Conservation (phyloP, 495 filamentous ascomycete species). For the Penicillium goetzii region DNA sequence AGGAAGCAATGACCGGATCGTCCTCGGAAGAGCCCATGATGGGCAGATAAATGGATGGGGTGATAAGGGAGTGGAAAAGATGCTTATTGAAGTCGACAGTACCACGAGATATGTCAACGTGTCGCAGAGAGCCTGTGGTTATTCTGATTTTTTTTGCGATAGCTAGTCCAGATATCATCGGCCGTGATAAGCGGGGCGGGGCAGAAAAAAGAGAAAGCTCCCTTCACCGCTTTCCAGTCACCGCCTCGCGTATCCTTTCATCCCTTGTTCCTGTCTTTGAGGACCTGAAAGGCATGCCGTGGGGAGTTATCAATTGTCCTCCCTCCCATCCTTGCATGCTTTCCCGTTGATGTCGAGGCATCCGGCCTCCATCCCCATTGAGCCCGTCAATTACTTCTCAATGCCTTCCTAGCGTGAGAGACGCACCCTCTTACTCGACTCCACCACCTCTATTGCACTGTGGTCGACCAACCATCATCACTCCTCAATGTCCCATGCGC, state of each 20-base stretch:
- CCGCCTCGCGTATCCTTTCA: not conserved
- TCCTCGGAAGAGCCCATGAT: constrained; percentile 40
- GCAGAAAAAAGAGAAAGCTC: constrained; percentile 22
- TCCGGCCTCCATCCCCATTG: not conserved
- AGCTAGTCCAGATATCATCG: constrained; percentile 6
- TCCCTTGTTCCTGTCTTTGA: not conserved
- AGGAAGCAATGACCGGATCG: constrained; percentile 61
- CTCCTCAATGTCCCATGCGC: not conserved
- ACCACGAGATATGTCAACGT: not conserved
- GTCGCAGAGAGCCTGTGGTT: not conserved
- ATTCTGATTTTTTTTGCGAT: constrained; percentile 12
- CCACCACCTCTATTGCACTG: not conserved
- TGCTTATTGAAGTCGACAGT: not conserved
- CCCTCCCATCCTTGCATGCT: not conserved
- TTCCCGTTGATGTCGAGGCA: not conserved
- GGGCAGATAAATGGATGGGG: not conserved
- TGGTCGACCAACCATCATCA: not conserved
- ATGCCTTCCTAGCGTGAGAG: not conserved
- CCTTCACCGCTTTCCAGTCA: constrained; percentile 6
- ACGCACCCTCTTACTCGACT: not conserved
- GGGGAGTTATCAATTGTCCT: not conserved
- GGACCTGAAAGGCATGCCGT: not conserved
- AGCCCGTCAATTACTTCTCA: not conserved
- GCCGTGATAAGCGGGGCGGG: constrained; percentile 22
- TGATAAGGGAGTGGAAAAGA: not conserved